phyloP scores from a whole-genome alignment of 345 rosid genomes.

The Syzygium aqueum region DNA sequence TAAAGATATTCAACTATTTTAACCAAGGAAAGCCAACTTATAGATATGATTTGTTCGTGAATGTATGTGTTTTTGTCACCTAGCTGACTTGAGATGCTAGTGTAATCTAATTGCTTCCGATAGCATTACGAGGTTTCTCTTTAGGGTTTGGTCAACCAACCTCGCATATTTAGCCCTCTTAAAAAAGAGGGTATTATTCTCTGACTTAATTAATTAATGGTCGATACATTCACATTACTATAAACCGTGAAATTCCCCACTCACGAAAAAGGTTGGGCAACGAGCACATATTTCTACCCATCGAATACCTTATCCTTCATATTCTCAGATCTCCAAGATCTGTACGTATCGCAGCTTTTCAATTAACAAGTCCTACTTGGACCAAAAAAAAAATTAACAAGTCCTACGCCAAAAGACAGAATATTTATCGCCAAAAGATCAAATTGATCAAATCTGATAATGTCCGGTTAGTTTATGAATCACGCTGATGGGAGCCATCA shows the following conservation, averaged over 20 bases:
- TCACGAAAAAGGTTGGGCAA: neutral
- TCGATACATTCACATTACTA: neutral
- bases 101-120: neutral
- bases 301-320: neutral
- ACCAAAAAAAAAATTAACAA: too few relatives aligned
- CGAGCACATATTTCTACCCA: neutral
- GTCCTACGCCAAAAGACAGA: neutral
- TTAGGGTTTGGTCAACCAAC: neutral
- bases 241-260: neutral
- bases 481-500: constrained; percentile 13
- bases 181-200: neutral
- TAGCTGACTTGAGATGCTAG: neutral
- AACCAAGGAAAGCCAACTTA: neutral
- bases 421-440: neutral
- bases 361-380: neutral
- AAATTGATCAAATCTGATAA: neutral
- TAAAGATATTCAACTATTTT: neutral
- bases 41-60: neutral
- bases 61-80: neutral
- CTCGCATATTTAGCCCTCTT: neutral
- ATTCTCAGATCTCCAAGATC: neutral
- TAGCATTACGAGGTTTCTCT: neutral
- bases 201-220: neutral
- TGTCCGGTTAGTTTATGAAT: neutral
- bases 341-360: neutral